Base-by-base conservation (phyloP, 441 rosid genomes). In the Breynia disticha region DNA sequence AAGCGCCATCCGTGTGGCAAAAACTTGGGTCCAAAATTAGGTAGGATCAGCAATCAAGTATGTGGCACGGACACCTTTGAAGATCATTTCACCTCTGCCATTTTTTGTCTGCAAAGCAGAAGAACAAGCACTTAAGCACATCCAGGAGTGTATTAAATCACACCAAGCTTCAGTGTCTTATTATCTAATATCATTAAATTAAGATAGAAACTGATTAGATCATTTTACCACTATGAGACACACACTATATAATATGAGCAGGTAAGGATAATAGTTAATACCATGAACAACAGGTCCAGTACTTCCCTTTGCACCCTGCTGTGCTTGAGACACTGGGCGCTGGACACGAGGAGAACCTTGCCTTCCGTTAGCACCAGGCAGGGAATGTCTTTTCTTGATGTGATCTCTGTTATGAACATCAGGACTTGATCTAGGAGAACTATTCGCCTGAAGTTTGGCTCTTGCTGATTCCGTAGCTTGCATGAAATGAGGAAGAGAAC, bases 391-490 rank as follows among this genome's bases (percentile, higher is more conserved):
- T 79, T 93, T 93, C 84, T 93, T 86, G 52, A 59, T 20, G 46
- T 72, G 70, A 22, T 93, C 97, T 77, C 82, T 76, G 48, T 89
- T 97, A 3, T 77, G 90, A 67, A 81, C 69, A 62, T 89, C 97
- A 39, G 97, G 97, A 65, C 97, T 93, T 50, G 97, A 89, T 67
- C 95, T 81, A 13, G 99, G 99, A 8, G 96, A 86, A 75, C 59
- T 93, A 61, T 77, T 86, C 16, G 86, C 82, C 53, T 76, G 72
- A 56, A 89, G 41, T 80, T 93, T 89, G 19, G 95, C 95, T 76
- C 73, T 84, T 16, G 95, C 99, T 24, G 99, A 93, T 74, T 89
- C 76, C 13, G 99, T 89, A 50, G 78, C 96, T 74, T 81, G 96
- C 99, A 93, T 93, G 84, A 93, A 93, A 54, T 66, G 90, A 19